These are phyloP conservation scores for Lepiota venenata DNA, from an alignment of 768 basidiomycete species.

Conservation along the genomic window DNA sequence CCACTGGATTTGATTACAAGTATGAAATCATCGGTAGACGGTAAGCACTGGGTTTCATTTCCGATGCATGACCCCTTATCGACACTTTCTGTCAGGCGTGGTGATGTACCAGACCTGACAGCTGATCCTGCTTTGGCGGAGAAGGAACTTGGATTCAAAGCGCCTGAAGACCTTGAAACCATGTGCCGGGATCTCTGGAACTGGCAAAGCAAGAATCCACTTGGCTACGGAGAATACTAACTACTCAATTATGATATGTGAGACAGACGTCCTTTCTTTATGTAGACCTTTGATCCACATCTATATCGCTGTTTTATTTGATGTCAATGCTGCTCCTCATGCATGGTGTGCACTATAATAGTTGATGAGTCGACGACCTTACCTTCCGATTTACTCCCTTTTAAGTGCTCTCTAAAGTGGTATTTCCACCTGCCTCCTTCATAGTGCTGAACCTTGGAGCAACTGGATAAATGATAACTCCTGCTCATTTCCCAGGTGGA, in stretches of 20 bases:
- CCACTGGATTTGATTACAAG: constrained; percentile 84
- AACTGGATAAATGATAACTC: neutral
- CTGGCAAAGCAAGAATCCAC: constrained; percentile 93
- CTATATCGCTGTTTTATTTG: neutral
- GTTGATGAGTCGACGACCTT: too few species aligned
- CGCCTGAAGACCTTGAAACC: constrained; percentile 72
- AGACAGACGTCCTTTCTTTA: neutral
- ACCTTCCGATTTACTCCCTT: neutral
- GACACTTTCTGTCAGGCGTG: constrained; percentile 50
- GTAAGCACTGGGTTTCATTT: constrained; percentile 40
- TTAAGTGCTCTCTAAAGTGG: neutral
- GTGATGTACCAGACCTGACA: constrained; percentile 95
- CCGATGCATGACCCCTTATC: neutral
- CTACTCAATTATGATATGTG: neutral
- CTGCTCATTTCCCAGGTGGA: neutral
- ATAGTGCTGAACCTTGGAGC: neutral
- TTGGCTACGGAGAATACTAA: constrained; percentile 56
- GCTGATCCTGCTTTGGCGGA: constrained; percentile 91
- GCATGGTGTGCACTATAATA: too few species aligned
- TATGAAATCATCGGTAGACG: constrained; percentile 88
- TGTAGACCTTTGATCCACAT: neutral
- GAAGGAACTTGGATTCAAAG: constrained; percentile 91
- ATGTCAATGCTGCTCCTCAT: neutral
- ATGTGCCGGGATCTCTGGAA: constrained; percentile 99
- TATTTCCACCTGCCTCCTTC: too few species aligned